Evolutionary conservation across 306 rosid species (phyloP).

Genomic region (Casuarina equisetifolia): DNA sequence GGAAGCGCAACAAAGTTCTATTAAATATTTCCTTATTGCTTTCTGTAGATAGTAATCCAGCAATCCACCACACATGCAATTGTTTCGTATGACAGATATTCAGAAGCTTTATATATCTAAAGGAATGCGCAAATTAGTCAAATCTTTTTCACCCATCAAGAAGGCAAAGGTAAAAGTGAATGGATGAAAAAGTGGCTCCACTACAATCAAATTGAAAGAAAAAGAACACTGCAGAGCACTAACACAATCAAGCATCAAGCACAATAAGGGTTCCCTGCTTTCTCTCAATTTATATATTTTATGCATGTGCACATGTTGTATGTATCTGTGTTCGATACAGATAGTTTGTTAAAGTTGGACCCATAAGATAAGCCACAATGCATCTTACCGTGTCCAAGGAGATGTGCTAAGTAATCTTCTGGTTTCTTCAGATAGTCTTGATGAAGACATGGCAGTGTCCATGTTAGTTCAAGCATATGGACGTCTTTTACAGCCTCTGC

Average conservation of each 20-base stretch:
- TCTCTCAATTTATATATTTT: background rate
- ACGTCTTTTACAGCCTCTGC: constrained; percentile 93
- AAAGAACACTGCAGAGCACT: background rate
- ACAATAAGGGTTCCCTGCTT: background rate
- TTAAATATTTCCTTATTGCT: background rate
- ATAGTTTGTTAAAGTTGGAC: too few species aligned
- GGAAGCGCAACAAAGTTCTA: background rate
- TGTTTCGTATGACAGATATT: background rate
- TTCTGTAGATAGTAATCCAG: constrained; percentile 4
- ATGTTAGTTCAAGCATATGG: constrained; percentile 71
- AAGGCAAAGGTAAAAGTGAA: background rate
- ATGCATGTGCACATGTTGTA: background rate
- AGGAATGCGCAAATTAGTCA: background rate
- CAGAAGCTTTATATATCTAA: constrained; percentile 15
- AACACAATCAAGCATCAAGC: constrained; percentile 1
- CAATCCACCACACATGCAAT: constrained; percentile 15
- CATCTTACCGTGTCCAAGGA: constrained; percentile 93
- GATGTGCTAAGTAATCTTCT: constrained; percentile 87
- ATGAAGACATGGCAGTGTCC: constrained; percentile 85
- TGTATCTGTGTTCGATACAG: background rate
- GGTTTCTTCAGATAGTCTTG: constrained; percentile 80
- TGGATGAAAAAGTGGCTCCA: background rate
- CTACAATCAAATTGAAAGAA: background rate
- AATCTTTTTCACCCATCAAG: background rate
- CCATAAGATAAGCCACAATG: background rate